These are phyloP conservation scores for Kodamaea laetipori DNA, from an alignment of 805 yeast species.

Conservation along the genomic window DNA sequence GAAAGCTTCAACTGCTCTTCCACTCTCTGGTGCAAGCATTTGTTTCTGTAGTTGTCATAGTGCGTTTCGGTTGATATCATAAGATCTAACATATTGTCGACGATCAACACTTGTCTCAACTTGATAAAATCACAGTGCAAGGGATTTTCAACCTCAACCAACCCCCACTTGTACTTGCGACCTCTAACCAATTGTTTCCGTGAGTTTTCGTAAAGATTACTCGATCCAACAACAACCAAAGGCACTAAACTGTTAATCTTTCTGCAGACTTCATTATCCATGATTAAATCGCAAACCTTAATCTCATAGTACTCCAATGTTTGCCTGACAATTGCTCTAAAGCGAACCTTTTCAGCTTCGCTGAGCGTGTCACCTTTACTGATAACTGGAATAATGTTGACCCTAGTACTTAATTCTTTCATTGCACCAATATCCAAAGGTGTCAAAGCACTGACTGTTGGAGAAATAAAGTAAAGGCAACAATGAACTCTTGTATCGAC, in stretches of 20 bases:
- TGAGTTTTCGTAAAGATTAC: slow-evolving; percentile 26
- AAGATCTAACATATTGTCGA: slow-evolving; percentile 75
- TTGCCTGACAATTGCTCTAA: slow-evolving; percentile 28
- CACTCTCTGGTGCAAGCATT: slow-evolving; percentile 54
- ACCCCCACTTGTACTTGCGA: slow-evolving; percentile 75
- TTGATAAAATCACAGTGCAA: slow-evolving; percentile 73
- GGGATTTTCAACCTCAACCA: slow-evolving; percentile 78
- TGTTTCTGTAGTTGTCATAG: slow-evolving; percentile 68
- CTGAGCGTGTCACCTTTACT: slow-evolving; percentile 40
- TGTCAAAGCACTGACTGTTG: slow-evolving; percentile 48
- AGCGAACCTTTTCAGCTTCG: slow-evolving; percentile 25
- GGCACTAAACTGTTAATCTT: slow-evolving; percentile 54
- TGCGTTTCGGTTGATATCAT: slow-evolving; percentile 74
- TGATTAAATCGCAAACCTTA: slow-evolving; percentile 33
- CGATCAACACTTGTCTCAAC: slow-evolving; percentile 65
- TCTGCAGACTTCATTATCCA: slow-evolving; percentile 27
- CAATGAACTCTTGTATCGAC: slow-evolving; percentile 77
- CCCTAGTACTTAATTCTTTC: slow-evolving; percentile 34
- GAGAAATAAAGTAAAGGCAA: slow-evolving; percentile 79
- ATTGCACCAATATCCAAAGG: slow-evolving; percentile 40
- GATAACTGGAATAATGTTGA: slow-evolving; percentile 43
- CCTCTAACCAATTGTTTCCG: slow-evolving; percentile 37
- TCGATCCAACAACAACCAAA: slow-evolving; percentile 71
- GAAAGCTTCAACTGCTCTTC: slow-evolving; percentile 16
- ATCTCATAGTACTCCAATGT: slow-evolving; percentile 29